A percentile compares a stretch with the other conserved stretches of the same genome.
Evolutionary conservation across 2,329 filamentous ascomycete genomes (phyloP).

Genomic region (Ciborinia camelliae): DNA sequence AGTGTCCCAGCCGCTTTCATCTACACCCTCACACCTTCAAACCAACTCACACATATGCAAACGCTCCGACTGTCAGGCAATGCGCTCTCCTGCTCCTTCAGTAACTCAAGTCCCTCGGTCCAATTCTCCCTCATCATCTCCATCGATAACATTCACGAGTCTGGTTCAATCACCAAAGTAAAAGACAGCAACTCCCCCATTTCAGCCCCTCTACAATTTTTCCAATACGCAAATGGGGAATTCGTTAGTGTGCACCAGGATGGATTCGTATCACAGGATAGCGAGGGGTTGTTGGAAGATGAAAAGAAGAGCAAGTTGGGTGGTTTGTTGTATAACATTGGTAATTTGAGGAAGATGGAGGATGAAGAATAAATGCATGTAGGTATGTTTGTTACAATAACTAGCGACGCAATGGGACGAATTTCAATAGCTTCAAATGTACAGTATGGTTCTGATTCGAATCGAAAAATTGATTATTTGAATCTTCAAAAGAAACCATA

Average conservation of each 20-base stretch:
- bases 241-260: conserved; percentile 12
- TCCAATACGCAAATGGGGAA: conserved; percentile 20
- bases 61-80: conserved; percentile 61
- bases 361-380: conserved; percentile 21
- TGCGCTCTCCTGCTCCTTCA: conserved; percentile 40
- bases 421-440: too few relatives aligned
- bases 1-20: conserved; percentile 63
- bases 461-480: too few relatives aligned
- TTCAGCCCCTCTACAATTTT: conserved; percentile 22
- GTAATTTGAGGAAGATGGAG: conserved; percentile 38
- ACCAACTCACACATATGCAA: conserved; percentile 48
- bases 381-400: neutral
- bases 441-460: too few relatives aligned
- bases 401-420: neutral
- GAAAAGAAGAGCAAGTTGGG: conserved; percentile 39
- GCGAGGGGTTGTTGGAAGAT: conserved; percentile 24
- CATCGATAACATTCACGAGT: conserved; percentile 51
- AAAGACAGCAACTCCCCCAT: conserved; percentile 18
- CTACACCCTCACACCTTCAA: conserved; percentile 53
- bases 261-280: conserved; percentile 9
- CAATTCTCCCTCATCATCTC: conserved; percentile 45
- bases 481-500: too few relatives aligned
- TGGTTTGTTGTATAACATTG: conserved; percentile 40
- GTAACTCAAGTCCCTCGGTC: conserved; percentile 28
- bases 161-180: conserved; percentile 46